Evolutionary conservation across 176 grass and related monocot species (phyloP).

Genomic region (Oryza officinalis): DNA sequence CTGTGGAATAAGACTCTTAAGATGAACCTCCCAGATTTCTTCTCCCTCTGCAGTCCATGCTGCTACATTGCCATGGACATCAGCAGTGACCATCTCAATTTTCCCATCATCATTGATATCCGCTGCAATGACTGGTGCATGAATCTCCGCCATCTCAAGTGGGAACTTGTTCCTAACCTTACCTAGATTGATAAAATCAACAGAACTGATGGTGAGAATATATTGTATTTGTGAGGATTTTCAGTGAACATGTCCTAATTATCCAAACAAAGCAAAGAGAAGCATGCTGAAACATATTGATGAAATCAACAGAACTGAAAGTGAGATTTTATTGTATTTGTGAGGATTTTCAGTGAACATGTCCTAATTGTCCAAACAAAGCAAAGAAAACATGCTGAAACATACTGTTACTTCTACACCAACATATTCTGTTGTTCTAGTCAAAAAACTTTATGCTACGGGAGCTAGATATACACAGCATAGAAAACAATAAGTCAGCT

Average conservation of each 20-base stretch:
- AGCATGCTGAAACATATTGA: slow-evolving; percentile 22
- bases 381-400: slow-evolving; percentile 18
- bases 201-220: background rate
- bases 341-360: slow-evolving; percentile 2
- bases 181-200: slow-evolving; percentile 53
- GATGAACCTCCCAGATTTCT: slow-evolving; percentile 96
- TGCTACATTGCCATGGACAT: slow-evolving; percentile 93
- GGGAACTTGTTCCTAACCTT: slow-evolving; percentile 86
- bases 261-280: background rate
- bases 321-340: slow-evolving; percentile 3
- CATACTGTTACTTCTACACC: slow-evolving; percentile 18
- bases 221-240: background rate
- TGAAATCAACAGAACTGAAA: slow-evolving; percentile 2
- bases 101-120: slow-evolving; percentile 99
- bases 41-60: slow-evolving; percentile 91
- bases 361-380: background rate
- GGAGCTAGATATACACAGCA: slow-evolving; percentile 10
- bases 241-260: background rate
- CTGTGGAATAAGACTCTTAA: slow-evolving; percentile 93
- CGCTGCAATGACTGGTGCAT: slow-evolving; percentile 79
- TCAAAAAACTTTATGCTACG: slow-evolving; percentile 4
- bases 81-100: slow-evolving; percentile 85
- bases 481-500: slow-evolving; percentile 9
- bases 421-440: slow-evolving; percentile 19
- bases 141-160: slow-evolving; percentile 93